Percentiles rank a stretch among this genome's conserved stretches.
Conservation (phyloP, 2,329 filamentous ascomycete species). For the Mycosphaerella sp. region DNA sequence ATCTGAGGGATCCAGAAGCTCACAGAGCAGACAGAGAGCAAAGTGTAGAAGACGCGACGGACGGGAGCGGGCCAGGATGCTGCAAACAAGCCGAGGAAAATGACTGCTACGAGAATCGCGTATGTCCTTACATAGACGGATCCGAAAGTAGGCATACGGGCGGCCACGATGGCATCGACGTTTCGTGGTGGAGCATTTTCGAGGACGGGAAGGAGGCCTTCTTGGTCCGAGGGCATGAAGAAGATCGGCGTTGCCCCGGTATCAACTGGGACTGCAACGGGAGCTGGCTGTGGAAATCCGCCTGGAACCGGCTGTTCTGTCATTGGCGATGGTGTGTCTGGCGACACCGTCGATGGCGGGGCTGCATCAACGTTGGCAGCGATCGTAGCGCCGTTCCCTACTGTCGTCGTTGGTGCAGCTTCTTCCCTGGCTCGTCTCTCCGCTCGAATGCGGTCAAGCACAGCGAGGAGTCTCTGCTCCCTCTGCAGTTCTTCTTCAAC, state of each 20-base stretch:
- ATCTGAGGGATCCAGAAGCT: slow-evolving; percentile 94
- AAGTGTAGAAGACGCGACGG: slow-evolving; percentile 53
- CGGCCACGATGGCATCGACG: slow-evolving; percentile 15
- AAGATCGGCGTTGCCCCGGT: slow-evolving; percentile 50
- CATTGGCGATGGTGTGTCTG: slow-evolving; percentile 21
- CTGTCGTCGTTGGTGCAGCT: slow-evolving; percentile 7
- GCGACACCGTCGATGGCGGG: slow-evolving; percentile 5
- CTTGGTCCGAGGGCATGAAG: slow-evolving; percentile 56
- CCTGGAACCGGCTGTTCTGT: slow-evolving; percentile 14
- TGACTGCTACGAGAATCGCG: slow-evolving; percentile 51
- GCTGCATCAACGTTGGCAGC: neutral
- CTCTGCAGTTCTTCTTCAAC: slow-evolving; percentile 33
- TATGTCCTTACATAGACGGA: slow-evolving; percentile 58
- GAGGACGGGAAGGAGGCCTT: slow-evolving; percentile 37
- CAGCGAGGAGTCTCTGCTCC: slow-evolving; percentile 22
- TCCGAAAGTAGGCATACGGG: slow-evolving; percentile 40
- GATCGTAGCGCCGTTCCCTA: neutral
- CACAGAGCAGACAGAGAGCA: slow-evolving; percentile 67
- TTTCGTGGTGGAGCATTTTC: slow-evolving; percentile 33
- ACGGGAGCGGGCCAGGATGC: slow-evolving; percentile 50
- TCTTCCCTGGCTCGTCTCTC: slow-evolving; percentile 18
- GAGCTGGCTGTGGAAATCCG: slow-evolving; percentile 22
- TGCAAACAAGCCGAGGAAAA: slow-evolving; percentile 56
- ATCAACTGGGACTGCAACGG: slow-evolving; percentile 42
- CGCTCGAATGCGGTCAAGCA: slow-evolving; percentile 23